Evolutionary conservation across 2,329 filamentous ascomycete genomes (phyloP).

Genomic region (Aureobasidium sp.): DNA sequence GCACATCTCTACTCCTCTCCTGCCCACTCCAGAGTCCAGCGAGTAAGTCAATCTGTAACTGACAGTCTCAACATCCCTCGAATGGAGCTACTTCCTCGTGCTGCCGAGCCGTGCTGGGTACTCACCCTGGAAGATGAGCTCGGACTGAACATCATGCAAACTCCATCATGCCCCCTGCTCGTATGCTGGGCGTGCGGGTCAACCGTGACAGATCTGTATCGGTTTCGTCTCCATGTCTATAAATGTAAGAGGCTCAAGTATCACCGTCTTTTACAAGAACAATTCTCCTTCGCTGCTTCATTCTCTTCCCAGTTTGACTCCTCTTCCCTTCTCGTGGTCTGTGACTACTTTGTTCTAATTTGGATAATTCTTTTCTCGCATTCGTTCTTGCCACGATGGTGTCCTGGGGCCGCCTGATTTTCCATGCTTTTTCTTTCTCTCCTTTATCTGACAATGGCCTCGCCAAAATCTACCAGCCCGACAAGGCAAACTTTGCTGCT

Average conservation of each 20-base stretch:
- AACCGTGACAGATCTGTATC: constrained; percentile 4
- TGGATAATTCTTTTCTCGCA: background rate
- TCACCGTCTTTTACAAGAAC: background rate
- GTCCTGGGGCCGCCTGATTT: constrained; percentile 4
- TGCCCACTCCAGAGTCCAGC: background rate
- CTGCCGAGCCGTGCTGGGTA: background rate
- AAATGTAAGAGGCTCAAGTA: background rate
- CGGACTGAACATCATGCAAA: background rate
- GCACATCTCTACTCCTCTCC: too few species aligned
- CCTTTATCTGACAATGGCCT: background rate
- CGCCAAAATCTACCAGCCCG: background rate
- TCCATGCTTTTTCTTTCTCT: constrained; percentile 2
- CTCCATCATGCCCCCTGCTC: background rate
- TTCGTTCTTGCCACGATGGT: background rate
- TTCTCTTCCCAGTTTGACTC: background rate
- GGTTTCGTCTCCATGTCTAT: background rate
- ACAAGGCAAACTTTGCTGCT: background rate
- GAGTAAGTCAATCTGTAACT: background rate
- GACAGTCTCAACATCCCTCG: background rate
- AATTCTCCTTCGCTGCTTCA: background rate
- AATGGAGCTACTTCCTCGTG: background rate
- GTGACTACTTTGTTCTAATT: background rate
- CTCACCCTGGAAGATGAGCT: background rate
- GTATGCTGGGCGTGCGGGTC: background rate
- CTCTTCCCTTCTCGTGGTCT: background rate